Evolutionary conservation across 2,329 filamentous ascomycete genomes (phyloP).

Genomic region (Colletotrichum australisinense): DNA sequence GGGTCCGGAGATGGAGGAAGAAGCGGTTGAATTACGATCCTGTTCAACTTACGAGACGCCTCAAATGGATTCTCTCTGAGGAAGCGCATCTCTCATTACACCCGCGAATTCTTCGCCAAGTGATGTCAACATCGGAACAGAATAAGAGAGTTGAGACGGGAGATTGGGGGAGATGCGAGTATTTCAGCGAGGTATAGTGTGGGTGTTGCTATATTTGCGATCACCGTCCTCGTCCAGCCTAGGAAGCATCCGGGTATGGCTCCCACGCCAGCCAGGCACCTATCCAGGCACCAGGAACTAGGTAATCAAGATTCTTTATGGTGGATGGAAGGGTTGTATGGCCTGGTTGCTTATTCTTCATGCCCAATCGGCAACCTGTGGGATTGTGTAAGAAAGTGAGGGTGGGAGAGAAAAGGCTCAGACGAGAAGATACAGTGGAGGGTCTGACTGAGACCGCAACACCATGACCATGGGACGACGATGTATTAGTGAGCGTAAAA

Average conservation of each 20-base stretch:
- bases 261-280: not conserved
- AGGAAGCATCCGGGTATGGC: no score
- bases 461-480: not conserved
- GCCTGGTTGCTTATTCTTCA: not conserved
- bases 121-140: not conserved
- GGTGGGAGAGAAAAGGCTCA: not conserved
- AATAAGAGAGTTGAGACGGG: not conserved
- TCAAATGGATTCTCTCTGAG: not conserved
- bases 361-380: not conserved
- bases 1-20: not conserved
- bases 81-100: not conserved
- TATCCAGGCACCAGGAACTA: not conserved
- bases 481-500: not conserved
- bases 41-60: not conserved
- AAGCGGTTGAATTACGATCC: not conserved
- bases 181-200: not conserved
- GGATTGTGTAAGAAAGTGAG: not conserved
- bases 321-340: not conserved
- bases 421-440: not conserved
- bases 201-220: no score
- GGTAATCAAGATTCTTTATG: not conserved
- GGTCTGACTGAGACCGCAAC: not conserved
- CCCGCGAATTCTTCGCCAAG: not conserved
- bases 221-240: no score
- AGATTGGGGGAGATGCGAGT: not conserved